phyloP scores from a whole-genome alignment of 345 rosid genomes.

The Rhodamnia rubescens region DNA sequence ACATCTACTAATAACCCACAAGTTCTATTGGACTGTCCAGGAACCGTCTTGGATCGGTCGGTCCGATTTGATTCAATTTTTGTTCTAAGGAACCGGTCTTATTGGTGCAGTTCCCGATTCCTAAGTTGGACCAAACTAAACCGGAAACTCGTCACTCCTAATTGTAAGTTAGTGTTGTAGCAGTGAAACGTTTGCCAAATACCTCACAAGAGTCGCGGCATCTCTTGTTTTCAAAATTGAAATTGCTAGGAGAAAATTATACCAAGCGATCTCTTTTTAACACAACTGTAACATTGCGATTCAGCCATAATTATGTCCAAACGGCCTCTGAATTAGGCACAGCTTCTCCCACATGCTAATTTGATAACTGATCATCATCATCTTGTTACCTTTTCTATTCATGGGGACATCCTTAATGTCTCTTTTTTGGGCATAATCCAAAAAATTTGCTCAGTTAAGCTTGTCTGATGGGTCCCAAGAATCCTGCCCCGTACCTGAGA shows the following conservation, averaged over 20 bases:
- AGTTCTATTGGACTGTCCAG: too few species aligned
- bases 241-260: background rate
- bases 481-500: background rate
- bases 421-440: background rate
- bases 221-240: background rate
- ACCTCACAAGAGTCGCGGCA: background rate
- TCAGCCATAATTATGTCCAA: background rate
- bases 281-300: background rate
- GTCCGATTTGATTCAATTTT: too few species aligned
- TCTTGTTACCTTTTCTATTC: background rate
- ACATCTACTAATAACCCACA: too few species aligned
- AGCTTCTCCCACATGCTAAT: background rate
- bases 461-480: background rate
- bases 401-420: background rate
- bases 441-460: background rate
- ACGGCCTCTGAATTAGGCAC: background rate
- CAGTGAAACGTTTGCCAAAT: background rate
- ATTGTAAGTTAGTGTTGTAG: background rate
- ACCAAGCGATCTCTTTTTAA: background rate
- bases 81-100: too few species aligned
- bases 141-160: too few species aligned
- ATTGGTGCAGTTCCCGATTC: too few species aligned
- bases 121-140: too few species aligned
- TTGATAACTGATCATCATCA: background rate
- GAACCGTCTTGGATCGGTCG: too few species aligned